Conservation (phyloP, 139 green algal species). For the Coccomyxa sp. region DNA sequence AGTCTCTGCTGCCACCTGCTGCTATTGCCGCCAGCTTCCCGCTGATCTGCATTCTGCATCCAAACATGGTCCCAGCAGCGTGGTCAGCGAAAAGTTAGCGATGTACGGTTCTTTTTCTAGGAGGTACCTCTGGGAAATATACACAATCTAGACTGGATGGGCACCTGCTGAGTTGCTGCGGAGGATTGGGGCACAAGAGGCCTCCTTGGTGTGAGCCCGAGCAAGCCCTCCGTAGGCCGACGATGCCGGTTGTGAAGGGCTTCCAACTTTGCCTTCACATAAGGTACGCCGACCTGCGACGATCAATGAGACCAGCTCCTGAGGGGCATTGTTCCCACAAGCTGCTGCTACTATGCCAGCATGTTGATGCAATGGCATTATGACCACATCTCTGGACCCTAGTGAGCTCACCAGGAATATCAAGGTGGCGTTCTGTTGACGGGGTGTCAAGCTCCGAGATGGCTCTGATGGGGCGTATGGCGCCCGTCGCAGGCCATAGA, state of each 20-base stretch:
- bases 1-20: not conserved
- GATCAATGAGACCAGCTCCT: too few relatives aligned
- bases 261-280: constrained; percentile 59
- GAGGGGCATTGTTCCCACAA: too few relatives aligned
- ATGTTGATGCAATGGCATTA: too few relatives aligned
- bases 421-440: constrained; percentile 21
- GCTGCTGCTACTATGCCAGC: too few relatives aligned
- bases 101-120: not conserved
- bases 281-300: constrained; percentile 64
- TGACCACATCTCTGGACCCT: too few relatives aligned
- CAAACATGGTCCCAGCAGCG: not conserved
- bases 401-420: constrained; percentile 25
- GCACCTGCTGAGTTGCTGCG: not conserved
- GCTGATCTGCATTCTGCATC: not conserved
- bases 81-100: not conserved
- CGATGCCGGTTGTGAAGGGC: constrained; percentile 28
- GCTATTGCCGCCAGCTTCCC: not conserved
- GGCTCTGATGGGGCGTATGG: not conserved
- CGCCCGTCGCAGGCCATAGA: constrained; percentile 68
- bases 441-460: not conserved
- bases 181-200: not conserved
- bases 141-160: not conserved
- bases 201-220: not conserved
- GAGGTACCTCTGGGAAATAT: not conserved
- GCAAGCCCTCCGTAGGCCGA: not conserved